Percentiles rank a stretch among this genome's conserved stretches.
Evolutionary conservation across 2,329 filamentous ascomycete genomes (phyloP).

Genomic region (Teratosphaeria epicoccoides): DNA sequence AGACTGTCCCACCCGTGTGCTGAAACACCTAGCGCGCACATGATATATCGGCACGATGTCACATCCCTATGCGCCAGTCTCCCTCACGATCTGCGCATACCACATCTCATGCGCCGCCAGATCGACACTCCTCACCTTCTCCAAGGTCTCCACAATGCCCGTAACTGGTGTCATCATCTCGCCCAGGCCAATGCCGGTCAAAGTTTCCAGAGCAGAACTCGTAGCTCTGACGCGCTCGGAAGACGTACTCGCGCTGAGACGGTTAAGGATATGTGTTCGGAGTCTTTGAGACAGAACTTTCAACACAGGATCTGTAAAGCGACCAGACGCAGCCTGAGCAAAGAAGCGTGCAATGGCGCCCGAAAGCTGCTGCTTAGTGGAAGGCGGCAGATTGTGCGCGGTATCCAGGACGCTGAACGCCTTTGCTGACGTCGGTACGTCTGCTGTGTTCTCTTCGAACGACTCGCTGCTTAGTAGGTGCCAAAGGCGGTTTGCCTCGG

Average conservation of each 20-base stretch:
- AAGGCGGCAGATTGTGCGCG: slow-evolving; percentile 39
- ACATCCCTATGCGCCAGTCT: neutral
- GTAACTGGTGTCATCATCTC: slow-evolving; percentile 63
- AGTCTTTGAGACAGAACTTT: slow-evolving; percentile 59
- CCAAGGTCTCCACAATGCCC: slow-evolving; percentile 58
- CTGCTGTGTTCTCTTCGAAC: slow-evolving; percentile 12
- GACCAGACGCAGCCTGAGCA: slow-evolving; percentile 36
- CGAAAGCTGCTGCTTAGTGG: slow-evolving; percentile 34
- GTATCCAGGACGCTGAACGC: slow-evolving; percentile 40
- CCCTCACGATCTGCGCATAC: slow-evolving; percentile 12
- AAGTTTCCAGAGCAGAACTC: slow-evolving; percentile 56
- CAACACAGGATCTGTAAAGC: slow-evolving; percentile 51
- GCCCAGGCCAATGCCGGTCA: slow-evolving; percentile 58
- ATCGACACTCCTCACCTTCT: slow-evolving; percentile 50
- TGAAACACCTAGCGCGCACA: neutral
- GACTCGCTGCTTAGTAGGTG: slow-evolving; percentile 40
- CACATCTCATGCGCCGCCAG: slow-evolving; percentile 12
- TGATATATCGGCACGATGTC: neutral
- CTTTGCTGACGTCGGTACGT: slow-evolving; percentile 27
- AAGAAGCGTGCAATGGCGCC: slow-evolving; percentile 40
- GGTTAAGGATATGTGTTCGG: slow-evolving; percentile 53
- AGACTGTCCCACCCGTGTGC: neutral
- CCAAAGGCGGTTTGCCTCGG: slow-evolving; percentile 61
- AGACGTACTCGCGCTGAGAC: slow-evolving; percentile 55
- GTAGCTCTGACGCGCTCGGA: slow-evolving; percentile 61